A percentile compares a stretch with the other conserved stretches of the same genome.
Evolutionary conservation across 768 basidiomycete species (phyloP).

Genomic region (Sarcomyxa edulis): DNA sequence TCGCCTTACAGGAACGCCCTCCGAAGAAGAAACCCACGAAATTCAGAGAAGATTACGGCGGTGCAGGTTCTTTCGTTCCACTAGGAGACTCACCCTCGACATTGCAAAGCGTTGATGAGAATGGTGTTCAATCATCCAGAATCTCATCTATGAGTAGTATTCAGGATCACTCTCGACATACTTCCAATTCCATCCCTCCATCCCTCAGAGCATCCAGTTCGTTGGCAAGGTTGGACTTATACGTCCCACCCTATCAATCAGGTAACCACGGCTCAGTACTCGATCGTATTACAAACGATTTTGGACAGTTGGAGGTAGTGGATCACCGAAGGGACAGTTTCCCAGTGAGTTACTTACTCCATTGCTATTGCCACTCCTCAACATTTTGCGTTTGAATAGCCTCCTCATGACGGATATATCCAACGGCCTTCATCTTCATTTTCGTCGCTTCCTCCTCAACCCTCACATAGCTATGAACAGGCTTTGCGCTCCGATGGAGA

Average conservation of each 20-base stretch:
- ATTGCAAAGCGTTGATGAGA: slow-evolving; percentile 16
- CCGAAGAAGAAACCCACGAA: slow-evolving; percentile 59
- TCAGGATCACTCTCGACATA: slow-evolving; percentile 31
- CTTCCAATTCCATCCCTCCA: slow-evolving; percentile 52
- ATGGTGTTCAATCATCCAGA: slow-evolving; percentile 21
- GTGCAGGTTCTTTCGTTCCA: slow-evolving; percentile 72
- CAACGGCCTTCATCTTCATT: slow-evolving; percentile 33
- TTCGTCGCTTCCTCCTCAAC: slow-evolving; percentile 26
- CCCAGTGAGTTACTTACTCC: slow-evolving; percentile 38
- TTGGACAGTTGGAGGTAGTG: slow-evolving; percentile 59
- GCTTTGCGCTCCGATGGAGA: slow-evolving; percentile 22
- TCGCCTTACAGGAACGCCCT: slow-evolving; percentile 64
- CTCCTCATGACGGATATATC: slow-evolving; percentile 29
- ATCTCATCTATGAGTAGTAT: slow-evolving; percentile 26
- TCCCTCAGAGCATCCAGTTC: slow-evolving; percentile 61
- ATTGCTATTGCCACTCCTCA: background rate
- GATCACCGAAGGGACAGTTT: slow-evolving; percentile 48
- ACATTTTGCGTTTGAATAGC: slow-evolving; percentile 16
- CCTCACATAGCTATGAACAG: slow-evolving; percentile 35
- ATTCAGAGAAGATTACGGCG: slow-evolving; percentile 63
- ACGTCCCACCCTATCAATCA: slow-evolving; percentile 70
- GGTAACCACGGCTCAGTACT: slow-evolving; percentile 35
- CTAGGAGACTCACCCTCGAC: slow-evolving; percentile 29
- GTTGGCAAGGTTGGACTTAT: slow-evolving; percentile 58
- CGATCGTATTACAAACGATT: slow-evolving; percentile 56